Conservation (phyloP, 2,329 filamentous ascomycete genomes). For the Biscogniauxia sp. region DNA sequence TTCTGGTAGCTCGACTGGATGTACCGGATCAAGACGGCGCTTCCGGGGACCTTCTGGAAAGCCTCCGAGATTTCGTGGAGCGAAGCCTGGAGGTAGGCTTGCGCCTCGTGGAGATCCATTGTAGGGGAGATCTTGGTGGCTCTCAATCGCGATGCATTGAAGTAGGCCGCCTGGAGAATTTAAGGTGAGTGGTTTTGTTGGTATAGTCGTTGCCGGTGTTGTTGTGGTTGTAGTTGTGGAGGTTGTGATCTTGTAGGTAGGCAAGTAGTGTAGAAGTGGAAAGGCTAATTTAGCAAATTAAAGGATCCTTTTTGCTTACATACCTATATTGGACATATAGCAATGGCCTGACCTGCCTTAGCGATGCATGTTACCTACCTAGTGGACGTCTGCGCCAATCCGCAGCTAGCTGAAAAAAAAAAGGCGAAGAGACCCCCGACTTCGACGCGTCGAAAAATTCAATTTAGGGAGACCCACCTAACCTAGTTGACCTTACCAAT, state of each 20-base stretch:
- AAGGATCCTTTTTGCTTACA: background rate
- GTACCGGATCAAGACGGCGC: constrained; percentile 90
- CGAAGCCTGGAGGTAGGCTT: constrained; percentile 51
- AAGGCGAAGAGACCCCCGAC: background rate
- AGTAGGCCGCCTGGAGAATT: background rate
- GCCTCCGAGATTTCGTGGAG: constrained; percentile 55
- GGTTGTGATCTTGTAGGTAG: background rate
- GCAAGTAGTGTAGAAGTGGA: no score
- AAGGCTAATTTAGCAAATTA: background rate
- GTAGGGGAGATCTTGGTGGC: background rate
- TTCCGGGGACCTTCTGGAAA: constrained; percentile 91
- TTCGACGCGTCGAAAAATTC: background rate
- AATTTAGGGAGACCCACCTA: background rate
- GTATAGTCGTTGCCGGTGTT: no score
- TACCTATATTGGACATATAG: background rate
- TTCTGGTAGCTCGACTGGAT: constrained; percentile 97
- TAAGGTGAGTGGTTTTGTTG: background rate
- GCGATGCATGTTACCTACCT: no score
- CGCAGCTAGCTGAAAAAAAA: background rate
- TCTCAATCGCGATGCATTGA: background rate
- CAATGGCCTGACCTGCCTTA: background rate
- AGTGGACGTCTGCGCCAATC: no score
- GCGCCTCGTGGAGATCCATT: constrained; percentile 65
- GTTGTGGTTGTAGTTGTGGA: background rate
- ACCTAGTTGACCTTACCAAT: background rate